Evolutionary conservation across 768 basidiomycete genomes (phyloP).

Genomic region (Russula brevipes): DNA sequence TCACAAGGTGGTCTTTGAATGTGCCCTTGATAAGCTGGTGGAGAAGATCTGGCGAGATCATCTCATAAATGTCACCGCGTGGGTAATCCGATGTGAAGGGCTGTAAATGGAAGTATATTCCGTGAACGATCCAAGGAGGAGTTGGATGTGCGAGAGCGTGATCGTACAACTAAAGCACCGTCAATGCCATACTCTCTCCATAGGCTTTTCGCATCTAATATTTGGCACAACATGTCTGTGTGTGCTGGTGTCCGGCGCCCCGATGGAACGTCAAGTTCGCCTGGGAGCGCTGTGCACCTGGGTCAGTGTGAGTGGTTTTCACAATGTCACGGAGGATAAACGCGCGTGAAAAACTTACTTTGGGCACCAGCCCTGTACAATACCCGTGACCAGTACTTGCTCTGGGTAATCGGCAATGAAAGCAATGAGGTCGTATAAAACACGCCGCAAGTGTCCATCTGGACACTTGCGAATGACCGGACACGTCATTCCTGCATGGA

Average conservation of each 20-base stretch:
- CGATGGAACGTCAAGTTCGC: background rate
- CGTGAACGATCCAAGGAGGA: background rate
- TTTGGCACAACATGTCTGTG: too few species aligned
- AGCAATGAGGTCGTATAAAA: background rate
- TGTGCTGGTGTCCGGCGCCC: background rate
- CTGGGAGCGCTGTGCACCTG: background rate
- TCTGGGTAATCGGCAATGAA: background rate
- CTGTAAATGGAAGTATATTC: too few species aligned
- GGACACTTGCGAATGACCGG: background rate
- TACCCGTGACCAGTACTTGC: background rate
- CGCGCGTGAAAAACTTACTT: background rate
- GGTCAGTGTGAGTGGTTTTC: background rate
- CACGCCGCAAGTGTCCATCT: background rate
- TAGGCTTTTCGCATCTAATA: too few species aligned
- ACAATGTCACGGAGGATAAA: too few species aligned
- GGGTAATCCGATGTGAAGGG: background rate
- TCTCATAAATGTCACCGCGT: background rate
- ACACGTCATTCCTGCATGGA: background rate
- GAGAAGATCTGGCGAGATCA: background rate
- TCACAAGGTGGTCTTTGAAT: background rate
- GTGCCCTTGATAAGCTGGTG: background rate
- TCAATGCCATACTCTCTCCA: background rate
- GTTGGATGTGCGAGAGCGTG: background rate
- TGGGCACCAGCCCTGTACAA: background rate
- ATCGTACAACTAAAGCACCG: background rate